Conservation (phyloP, 768 basidiomycete species). For the Cyathus striatus region DNA sequence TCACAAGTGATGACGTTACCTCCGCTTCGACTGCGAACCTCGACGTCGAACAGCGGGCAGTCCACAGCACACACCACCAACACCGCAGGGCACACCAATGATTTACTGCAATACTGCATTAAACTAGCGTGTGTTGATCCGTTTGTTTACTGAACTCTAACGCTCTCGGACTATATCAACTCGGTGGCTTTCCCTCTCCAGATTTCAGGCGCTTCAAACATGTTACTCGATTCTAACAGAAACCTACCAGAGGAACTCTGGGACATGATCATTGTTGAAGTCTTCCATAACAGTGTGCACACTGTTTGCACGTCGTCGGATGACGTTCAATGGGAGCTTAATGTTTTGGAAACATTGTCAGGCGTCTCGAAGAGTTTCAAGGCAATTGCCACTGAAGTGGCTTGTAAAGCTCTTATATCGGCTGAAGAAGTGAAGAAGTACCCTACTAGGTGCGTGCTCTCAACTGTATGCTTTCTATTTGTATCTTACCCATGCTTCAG, state of each 20-base stretch:
- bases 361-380: not conserved
- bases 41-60: no score
- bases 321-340: not conserved
- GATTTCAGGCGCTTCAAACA: no score
- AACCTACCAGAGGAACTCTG: not conserved
- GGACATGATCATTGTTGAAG: not conserved
- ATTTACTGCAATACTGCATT: no score
- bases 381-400: not conserved
- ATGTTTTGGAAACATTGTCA: not conserved
- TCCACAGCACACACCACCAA: no score
- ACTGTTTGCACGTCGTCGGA: not conserved
- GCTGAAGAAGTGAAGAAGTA: not conserved
- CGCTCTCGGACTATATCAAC: no score
- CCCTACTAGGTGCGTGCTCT: not conserved
- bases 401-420: not conserved
- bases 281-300: not conserved
- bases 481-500: not conserved
- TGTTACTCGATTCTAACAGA: no score
- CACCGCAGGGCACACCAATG: no score
- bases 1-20: no score
- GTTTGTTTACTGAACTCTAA: no score
- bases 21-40: no score
- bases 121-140: no score
- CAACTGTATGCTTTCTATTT: not conserved
- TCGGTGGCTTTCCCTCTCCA: no score